Percentiles rank a stretch among this genome's conserved stretches.
Evolutionary conservation across 2,329 filamentous ascomycete genomes (phyloP).

Genomic region (Grosmannia clavigera): DNA sequence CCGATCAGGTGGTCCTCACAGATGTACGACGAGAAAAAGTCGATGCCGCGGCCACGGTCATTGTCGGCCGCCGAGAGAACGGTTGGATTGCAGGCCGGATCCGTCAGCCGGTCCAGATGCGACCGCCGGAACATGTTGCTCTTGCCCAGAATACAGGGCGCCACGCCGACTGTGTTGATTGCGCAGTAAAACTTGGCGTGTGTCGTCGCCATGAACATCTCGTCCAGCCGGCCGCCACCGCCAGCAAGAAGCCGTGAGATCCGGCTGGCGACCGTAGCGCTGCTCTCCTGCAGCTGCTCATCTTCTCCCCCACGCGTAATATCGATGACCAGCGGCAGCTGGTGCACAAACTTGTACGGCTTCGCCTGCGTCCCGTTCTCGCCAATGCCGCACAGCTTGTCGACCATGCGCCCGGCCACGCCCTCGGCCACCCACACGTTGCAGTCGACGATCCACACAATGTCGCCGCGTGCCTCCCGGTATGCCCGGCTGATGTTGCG

Average conservation of each 20-base stretch:
- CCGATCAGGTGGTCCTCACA: constrained; percentile 97
- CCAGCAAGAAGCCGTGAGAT: constrained; percentile 16
- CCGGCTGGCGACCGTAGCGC: neutral
- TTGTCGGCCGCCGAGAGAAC: constrained; percentile 25
- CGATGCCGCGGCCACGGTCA: constrained; percentile 54
- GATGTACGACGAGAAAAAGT: constrained; percentile 91
- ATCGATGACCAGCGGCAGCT: constrained; percentile 83
- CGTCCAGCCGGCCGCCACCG: constrained; percentile 76
- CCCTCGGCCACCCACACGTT: constrained; percentile 84
- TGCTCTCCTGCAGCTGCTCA: too few relatives aligned
- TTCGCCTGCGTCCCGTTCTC: constrained; percentile 17
- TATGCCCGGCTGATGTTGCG: constrained; percentile 92
- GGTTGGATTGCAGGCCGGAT: constrained; percentile 30
- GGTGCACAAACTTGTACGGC: constrained; percentile 87
- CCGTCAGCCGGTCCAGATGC: constrained; percentile 66
- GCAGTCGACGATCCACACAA: constrained; percentile 92
- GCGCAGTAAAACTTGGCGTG: constrained; percentile 97
- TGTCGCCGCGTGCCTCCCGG: constrained; percentile 71
- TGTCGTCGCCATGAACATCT: constrained; percentile 84
- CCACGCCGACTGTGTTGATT: constrained; percentile 84
- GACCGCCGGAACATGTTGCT: constrained; percentile 96
- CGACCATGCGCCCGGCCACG: constrained; percentile 78
- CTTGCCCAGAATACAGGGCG: constrained; percentile 91
- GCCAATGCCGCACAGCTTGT: constrained; percentile 61
- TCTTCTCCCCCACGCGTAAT: constrained; percentile 18